Evolutionary conservation across 805 yeast species (phyloP).

Genomic region (Barnettozyma vustinii): DNA sequence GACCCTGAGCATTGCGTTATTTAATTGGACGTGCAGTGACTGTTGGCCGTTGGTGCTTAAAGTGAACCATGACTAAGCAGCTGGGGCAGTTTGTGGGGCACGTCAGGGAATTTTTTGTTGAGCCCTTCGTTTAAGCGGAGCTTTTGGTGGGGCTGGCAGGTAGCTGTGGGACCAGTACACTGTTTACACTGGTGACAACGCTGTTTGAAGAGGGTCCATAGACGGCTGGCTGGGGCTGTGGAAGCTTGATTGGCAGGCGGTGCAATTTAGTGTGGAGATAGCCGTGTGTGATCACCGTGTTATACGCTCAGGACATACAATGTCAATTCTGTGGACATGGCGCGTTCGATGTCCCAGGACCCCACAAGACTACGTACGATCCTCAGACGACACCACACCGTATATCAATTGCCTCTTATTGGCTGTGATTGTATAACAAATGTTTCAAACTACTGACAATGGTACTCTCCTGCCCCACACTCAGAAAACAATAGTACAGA

Average conservation of each 20-base stretch:
- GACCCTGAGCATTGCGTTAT: background rate
- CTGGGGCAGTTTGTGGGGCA: slow-evolving; percentile 3
- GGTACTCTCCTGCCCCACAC: too few relatives aligned
- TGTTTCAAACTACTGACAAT: too few relatives aligned
- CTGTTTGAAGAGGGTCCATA: background rate
- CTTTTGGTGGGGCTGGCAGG: background rate
- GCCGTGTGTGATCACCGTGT: background rate
- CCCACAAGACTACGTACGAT: background rate
- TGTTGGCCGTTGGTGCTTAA: background rate
- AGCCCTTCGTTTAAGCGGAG: slow-evolving; percentile 1
- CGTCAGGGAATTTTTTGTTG: slow-evolving; percentile 1
- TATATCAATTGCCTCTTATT: background rate
- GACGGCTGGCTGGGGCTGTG: background rate
- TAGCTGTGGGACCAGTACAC: background rate
- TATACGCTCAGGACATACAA: background rate
- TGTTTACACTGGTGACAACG: too few relatives aligned
- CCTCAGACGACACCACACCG: background rate
- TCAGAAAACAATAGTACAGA: too few relatives aligned
- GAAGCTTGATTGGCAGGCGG: background rate
- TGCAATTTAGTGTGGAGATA: background rate
- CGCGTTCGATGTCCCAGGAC: background rate
- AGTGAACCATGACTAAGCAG: background rate
- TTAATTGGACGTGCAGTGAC: background rate
- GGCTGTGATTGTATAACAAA: background rate
- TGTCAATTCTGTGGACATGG: too few relatives aligned